Evolutionary conservation across 2,329 filamentous ascomycete genomes (phyloP).

Genomic region (Neofusicoccum laricinum): DNA sequence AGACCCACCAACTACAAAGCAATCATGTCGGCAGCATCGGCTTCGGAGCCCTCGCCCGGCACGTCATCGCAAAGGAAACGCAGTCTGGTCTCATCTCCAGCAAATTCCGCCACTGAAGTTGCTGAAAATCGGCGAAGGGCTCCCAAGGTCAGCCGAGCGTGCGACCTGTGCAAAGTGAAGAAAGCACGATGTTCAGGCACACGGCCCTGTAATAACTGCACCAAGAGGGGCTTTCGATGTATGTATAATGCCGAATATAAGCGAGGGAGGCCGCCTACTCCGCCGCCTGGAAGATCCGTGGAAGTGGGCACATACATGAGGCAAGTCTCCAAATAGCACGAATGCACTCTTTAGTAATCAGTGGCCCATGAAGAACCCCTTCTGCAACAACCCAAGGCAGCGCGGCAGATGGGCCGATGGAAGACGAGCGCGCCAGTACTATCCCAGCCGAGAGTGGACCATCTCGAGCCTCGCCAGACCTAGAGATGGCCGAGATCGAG

Average conservation of each 20-base stretch:
- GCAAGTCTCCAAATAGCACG: too few species aligned
- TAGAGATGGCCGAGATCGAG: constrained; percentile 47
- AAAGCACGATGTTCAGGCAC: constrained; percentile 30
- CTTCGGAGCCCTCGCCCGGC: background rate
- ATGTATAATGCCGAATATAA: constrained; percentile 27
- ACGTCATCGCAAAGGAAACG: background rate
- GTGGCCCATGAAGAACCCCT: too few species aligned
- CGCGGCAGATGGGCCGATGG: background rate
- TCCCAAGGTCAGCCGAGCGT: constrained; percentile 29
- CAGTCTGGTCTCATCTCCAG: background rate
- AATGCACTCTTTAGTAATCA: too few species aligned
- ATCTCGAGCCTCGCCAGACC: background rate
- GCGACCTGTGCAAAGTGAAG: constrained; percentile 30
- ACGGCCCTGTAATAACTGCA: constrained; percentile 27
- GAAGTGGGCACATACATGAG: too few species aligned
- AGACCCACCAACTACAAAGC: background rate
- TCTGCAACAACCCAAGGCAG: too few species aligned
- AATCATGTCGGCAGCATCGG: background rate
- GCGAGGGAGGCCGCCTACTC: constrained; percentile 26
- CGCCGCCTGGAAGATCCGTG: constrained; percentile 1
- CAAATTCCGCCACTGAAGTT: background rate
- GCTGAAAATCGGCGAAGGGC: constrained; percentile 12
- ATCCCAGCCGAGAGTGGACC: background rate
- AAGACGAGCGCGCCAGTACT: background rate
- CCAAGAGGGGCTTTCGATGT: constrained; percentile 21